Percentiles rank a stretch among this genome's conserved stretches.
Conservation (phyloP, 1,139 yeast genomes). For the Diutina scorzettiae region DNA sequence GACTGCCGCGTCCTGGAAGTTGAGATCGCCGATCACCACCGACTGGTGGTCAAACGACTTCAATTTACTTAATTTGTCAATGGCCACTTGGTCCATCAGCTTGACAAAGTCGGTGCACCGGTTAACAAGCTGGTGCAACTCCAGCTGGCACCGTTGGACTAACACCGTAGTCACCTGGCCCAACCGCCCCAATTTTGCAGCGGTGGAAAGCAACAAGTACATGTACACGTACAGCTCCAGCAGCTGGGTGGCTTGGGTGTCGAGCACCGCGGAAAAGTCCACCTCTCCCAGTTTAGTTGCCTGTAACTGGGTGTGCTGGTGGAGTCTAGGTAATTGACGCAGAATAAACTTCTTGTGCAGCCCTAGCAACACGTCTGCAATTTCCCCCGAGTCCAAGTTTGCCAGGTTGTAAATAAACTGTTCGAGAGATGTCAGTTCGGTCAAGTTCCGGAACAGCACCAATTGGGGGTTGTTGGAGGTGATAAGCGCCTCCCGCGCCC, state of each 20-base stretch:
- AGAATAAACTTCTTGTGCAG: conserved; percentile 27
- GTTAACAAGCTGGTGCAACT: conserved; percentile 38
- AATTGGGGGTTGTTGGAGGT: not conserved
- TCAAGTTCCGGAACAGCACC: conserved; percentile 9
- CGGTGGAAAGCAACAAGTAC: conserved; percentile 42
- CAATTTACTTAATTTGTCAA: conserved; percentile 23
- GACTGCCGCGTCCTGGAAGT: conserved; percentile 37
- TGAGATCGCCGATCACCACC: conserved; percentile 16
- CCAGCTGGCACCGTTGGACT: conserved; percentile 30
- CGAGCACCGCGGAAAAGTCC: conserved; percentile 21
- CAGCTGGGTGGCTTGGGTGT: conserved; percentile 18
- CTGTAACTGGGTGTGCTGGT: conserved; percentile 12
- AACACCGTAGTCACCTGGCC: conserved; percentile 50
- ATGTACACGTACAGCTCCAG: conserved; percentile 46
- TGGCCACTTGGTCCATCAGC: conserved; percentile 24
- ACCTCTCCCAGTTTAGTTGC: conserved; percentile 13
- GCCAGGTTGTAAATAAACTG: conserved; percentile 45
- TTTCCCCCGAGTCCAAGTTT: conserved; percentile 43
- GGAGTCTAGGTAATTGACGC: conserved; percentile 23
- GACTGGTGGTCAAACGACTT: conserved; percentile 18
- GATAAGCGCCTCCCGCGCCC: not conserved
- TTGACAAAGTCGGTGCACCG: conserved; percentile 57
- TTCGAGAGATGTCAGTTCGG: conserved; percentile 37
- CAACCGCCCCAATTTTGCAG: conserved; percentile 51
- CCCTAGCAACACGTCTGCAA: conserved; percentile 34